These are phyloP conservation scores for Aspergillus felis DNA, from an alignment of 2,329 filamentous ascomycete genomes.

Conservation along the genomic window DNA sequence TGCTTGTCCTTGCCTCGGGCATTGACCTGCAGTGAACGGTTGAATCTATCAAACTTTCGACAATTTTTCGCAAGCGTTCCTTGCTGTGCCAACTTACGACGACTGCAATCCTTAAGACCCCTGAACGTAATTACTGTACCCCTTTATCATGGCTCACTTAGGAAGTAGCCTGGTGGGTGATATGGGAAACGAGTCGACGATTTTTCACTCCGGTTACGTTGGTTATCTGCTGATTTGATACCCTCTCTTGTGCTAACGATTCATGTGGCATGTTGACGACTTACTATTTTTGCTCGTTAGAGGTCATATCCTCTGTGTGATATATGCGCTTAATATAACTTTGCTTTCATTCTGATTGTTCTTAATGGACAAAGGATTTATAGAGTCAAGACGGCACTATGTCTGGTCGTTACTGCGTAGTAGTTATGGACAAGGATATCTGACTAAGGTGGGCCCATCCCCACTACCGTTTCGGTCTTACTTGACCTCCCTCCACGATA, in stretches of 20 bases:
- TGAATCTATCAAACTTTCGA: background rate
- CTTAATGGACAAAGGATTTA: background rate
- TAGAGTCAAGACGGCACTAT: too few relatives aligned
- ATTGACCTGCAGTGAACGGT: background rate
- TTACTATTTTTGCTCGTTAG: background rate
- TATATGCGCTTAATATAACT: background rate
- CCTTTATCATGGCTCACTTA: background rate
- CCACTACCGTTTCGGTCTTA: background rate
- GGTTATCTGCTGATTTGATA: conserved; percentile 5
- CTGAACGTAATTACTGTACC: background rate
- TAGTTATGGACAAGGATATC: background rate
- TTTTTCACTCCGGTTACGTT: background rate
- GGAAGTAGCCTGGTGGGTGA: background rate
- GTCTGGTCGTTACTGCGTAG: background rate
- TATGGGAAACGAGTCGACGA: conserved; percentile 7
- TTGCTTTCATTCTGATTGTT: background rate
- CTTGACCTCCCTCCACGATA: background rate
- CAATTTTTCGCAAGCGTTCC: background rate
- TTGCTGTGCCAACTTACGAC: background rate
- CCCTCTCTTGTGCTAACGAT: conserved; percentile 1
- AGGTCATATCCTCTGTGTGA: background rate
- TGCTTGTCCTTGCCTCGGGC: background rate
- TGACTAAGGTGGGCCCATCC: background rate
- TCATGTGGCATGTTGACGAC: conserved; percentile 4
- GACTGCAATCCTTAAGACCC: background rate